Evolutionary conservation across 495 filamentous ascomycete species (phyloP).

Genomic region (Evernia prunastri): DNA sequence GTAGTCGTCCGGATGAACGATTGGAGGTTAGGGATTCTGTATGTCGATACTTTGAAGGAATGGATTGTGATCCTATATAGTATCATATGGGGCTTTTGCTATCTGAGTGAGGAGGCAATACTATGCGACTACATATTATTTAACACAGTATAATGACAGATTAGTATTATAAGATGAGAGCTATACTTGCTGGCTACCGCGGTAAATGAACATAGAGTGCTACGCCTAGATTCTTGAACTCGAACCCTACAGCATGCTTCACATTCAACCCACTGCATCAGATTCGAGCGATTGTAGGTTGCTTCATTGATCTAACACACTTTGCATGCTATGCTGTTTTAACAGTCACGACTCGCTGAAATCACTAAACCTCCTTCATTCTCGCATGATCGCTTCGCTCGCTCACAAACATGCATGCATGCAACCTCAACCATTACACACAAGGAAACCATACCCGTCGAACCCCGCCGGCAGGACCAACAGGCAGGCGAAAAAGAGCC

Average conservation of each 20-base stretch:
- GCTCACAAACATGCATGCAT: neutral
- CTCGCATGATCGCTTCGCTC: neutral
- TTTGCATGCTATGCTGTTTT: neutral
- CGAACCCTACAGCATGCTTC: neutral
- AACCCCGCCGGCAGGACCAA: neutral
- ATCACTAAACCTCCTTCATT: neutral
- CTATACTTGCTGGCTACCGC: neutral
- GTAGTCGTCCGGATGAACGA: neutral
- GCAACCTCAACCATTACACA: neutral
- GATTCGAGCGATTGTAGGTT: neutral
- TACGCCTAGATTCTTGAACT: neutral
- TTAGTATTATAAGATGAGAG: neutral
- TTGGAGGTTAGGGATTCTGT: neutral
- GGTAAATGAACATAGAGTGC: neutral
- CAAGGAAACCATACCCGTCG: neutral
- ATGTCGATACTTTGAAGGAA: neutral
- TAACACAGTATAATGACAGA: neutral
- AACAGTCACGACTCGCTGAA: neutral
- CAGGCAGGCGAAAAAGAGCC: neutral
- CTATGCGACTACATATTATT: neutral
- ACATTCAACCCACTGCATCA: neutral
- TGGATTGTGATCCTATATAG: neutral
- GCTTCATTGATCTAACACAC: neutral
- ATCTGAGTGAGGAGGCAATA: neutral
- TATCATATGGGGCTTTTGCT: neutral